These are phyloP conservation scores for Casuarina glauca DNA, from an alignment of 306 rosid species.

Conservation along the genomic window DNA sequence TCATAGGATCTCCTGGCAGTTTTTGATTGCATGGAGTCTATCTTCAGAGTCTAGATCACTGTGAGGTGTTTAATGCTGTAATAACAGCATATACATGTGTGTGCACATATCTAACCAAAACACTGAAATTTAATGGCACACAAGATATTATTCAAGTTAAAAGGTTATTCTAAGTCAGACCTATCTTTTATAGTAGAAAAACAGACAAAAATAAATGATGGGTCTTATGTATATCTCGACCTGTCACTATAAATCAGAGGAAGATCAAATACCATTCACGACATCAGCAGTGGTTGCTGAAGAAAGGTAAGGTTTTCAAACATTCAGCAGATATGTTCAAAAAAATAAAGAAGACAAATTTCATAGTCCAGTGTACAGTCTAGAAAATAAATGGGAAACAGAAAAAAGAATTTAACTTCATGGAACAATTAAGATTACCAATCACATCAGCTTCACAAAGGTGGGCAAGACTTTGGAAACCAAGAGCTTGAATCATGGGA, in stretches of 20 bases:
- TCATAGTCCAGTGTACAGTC: background rate
- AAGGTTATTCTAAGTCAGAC: background rate
- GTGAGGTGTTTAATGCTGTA: background rate
- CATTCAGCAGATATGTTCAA: background rate
- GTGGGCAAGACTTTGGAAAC: conserved; percentile 91
- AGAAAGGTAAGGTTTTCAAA: background rate
- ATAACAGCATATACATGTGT: background rate
- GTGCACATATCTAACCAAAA: background rate
- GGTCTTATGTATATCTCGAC: background rate
- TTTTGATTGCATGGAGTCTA: background rate
- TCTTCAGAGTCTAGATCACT: background rate
- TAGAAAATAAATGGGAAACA: background rate
- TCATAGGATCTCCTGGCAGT: background rate
- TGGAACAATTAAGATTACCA: conserved; percentile 51
- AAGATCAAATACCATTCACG: background rate
- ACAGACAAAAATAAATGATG: background rate
- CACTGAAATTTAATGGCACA: background rate
- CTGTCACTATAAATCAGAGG: background rate
- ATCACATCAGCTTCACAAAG: conserved; percentile 93
- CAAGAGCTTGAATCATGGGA: conserved; percentile 74
- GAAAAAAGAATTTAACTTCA: conserved; percentile 24
- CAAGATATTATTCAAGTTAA: background rate
- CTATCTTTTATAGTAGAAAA: background rate
- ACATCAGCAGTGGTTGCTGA: background rate
- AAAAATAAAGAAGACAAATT: background rate